A percentile compares a stretch with the other conserved stretches of the same genome.
Conservation (phyloP, 1,284 basidiomycete genomes). For the Ganoderma leucocontextum region DNA sequence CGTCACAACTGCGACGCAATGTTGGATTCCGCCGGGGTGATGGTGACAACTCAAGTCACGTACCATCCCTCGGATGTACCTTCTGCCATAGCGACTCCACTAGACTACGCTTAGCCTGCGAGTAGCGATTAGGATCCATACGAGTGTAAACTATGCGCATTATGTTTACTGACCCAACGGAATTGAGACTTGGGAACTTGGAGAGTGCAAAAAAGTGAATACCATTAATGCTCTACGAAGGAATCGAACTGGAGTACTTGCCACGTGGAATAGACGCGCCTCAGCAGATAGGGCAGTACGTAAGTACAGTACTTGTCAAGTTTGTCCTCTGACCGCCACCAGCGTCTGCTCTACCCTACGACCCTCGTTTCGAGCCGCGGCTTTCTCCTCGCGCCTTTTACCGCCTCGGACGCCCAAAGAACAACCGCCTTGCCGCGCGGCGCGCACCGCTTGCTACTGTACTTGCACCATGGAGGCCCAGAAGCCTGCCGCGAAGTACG, state of each 20-base stretch:
- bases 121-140: not conserved
- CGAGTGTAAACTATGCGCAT: not conserved
- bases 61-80: not conserved
- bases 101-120: not conserved
- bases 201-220: not conserved
- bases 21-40: not conserved
- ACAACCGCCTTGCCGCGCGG: conserved; percentile 18
- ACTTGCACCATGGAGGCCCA: conserved; percentile 35
- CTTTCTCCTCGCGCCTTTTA: conserved; percentile 6
- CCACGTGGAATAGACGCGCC: conserved; percentile 4
- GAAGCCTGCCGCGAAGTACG: conserved; percentile 39
- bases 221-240: not conserved
- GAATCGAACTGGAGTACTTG: not conserved
- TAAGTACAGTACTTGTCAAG: no score
- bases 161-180: not conserved
- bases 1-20: no score
- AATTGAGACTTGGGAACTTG: not conserved
- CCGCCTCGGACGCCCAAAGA: conserved; percentile 12
- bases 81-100: not conserved
- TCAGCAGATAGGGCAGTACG: no score
- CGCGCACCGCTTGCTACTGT: conserved; percentile 6
- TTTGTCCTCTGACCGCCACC: not conserved
- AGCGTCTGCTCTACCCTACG: not conserved
- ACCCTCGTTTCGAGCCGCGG: not conserved
- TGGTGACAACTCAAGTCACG: not conserved